Evolutionary conservation across 73 alveolate genomes (phyloP), one percentile per base, ranked within the genome.

Genomic region (Uronychia setigera): DNA sequence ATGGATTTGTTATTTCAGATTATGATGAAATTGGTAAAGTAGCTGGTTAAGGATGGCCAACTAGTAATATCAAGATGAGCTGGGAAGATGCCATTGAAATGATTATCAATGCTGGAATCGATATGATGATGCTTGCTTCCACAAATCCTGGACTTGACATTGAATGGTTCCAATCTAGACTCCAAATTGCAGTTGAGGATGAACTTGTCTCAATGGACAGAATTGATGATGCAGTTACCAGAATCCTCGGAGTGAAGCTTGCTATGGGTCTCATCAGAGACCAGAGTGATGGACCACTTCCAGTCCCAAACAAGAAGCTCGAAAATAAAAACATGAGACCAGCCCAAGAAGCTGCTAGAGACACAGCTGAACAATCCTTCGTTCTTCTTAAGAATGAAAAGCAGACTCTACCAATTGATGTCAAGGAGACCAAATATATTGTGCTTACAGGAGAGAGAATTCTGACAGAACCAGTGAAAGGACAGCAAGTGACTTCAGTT

Each of bases 201-300:
- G 87, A 33, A 59, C 81, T 59, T 34, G 80, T 85, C 59, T 57
- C 82, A 31, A 32, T 46, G 35, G 77, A 35, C 76, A 89, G 94
- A 34, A 35, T 89, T 46, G 76, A 89, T 79, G 94, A 89, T 76
- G 94, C 94, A 29, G 94, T 89, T 27, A 89, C 80, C 32, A 89
- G 94, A 84, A 89, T 89, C 30, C 60, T 89, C 29, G 87, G 86
- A 28, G 91, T 89, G 26, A 89, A 89, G 75, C 1, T 74, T 25
- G 84, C 81, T 26, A 77, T 89, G 88, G 89, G 89, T 27, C 31
- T 89, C 30, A 86, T 89, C 26, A 76, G 29, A 29, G 58, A 86
- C 35, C 1, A 78, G 0, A n/a, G n/a, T n/a, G n/a, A n/a, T n/a
- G n/a, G n/a, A n/a, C n/a, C n/a, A n/a, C 89, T 83, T 34, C 27